A percentile compares a stretch with the other conserved stretches of the same genome.
Conservation (phyloP, 176 grass and related monocot genomes). For the Phragmites australis region DNA sequence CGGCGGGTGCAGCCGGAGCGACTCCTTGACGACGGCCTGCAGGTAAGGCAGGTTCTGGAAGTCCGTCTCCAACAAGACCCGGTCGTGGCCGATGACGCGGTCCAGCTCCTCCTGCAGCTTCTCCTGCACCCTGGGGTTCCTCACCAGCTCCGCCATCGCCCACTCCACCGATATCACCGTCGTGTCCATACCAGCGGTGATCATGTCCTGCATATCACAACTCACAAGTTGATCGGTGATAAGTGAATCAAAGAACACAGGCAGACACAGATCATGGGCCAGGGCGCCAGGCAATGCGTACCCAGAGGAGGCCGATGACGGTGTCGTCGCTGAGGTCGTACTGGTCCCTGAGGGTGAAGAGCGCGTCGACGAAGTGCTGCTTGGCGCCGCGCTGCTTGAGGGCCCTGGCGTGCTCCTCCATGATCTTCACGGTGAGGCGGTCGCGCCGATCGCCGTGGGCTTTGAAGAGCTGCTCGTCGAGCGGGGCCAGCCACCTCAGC, state of each 20-base stretch:
- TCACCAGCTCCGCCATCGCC: constrained; percentile 59
- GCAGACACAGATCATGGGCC: neutral
- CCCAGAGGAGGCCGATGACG: constrained; percentile 74
- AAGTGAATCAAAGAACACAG: neutral
- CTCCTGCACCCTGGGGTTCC: constrained; percentile 52
- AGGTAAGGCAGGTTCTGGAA: constrained; percentile 61
- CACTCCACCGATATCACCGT: constrained; percentile 73
- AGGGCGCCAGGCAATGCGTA: neutral
- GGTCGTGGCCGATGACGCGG: constrained; percentile 38
- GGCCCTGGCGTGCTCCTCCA: constrained; percentile 63
- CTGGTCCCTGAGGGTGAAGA: constrained; percentile 60
- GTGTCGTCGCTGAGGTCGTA: constrained; percentile 75
- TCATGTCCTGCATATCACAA: constrained; percentile 50
- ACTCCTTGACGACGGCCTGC: constrained; percentile 59
- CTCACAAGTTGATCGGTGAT: too few species aligned
- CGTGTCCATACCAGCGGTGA: constrained; percentile 70
- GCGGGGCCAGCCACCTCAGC: constrained; percentile 55
- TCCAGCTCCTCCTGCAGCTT: constrained; percentile 67
- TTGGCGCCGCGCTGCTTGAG: constrained; percentile 51
- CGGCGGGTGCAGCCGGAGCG: constrained; percentile 62
- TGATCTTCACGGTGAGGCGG: constrained; percentile 56
- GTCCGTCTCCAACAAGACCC: constrained; percentile 50
- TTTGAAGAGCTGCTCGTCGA: constrained; percentile 50
- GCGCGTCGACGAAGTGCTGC: constrained; percentile 70
- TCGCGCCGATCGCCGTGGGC: constrained; percentile 52